Evolutionary conservation across 2,329 filamentous ascomycete genomes (phyloP).

Genomic region (Teratosphaeria viscida): DNA sequence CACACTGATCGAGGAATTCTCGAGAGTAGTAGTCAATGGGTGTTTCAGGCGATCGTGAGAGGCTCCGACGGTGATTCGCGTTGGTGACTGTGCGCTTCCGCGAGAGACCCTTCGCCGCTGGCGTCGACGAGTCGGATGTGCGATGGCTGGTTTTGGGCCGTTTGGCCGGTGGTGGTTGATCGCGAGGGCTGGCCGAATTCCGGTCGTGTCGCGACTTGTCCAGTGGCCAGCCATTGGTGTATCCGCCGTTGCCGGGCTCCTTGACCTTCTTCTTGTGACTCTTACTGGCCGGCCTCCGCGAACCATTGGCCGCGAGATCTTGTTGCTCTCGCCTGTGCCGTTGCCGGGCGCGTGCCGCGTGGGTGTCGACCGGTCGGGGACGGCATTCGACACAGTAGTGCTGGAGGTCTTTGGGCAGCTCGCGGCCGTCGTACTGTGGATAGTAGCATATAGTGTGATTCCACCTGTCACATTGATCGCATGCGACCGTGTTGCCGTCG

Average conservation of each 20-base stretch:
- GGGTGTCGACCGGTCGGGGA: constrained; percentile 62
- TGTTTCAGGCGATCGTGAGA: constrained; percentile 56
- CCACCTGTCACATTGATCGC: constrained; percentile 93
- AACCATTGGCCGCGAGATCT: constrained; percentile 46
- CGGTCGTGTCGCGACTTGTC: constrained; percentile 49
- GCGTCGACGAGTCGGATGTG: constrained; percentile 62
- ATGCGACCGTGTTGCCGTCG: constrained; percentile 95
- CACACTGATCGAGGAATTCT: constrained; percentile 58
- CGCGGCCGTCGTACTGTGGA: constrained; percentile 52
- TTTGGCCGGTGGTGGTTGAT: constrained; percentile 55
- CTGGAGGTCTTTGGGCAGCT: constrained; percentile 48
- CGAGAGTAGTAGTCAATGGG: constrained; percentile 27
- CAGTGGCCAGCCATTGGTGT: constrained; percentile 55
- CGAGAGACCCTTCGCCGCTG: constrained; percentile 49
- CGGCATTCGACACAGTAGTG: constrained; percentile 88
- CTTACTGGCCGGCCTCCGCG: constrained; percentile 66
- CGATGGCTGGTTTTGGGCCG: constrained; percentile 76
- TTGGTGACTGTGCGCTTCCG: constrained; percentile 52
- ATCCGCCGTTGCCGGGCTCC: constrained; percentile 44
- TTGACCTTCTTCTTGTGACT: constrained; percentile 82
- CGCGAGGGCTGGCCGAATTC: constrained; percentile 41
- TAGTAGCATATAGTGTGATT: constrained; percentile 98
- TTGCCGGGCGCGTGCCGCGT: constrained; percentile 52
- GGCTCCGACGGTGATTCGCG: constrained; percentile 56
- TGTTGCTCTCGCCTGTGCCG: constrained; percentile 17